Evolutionary conservation across 352 stramenopile species (phyloP).

Genomic region (Phytophthora constricta): DNA sequence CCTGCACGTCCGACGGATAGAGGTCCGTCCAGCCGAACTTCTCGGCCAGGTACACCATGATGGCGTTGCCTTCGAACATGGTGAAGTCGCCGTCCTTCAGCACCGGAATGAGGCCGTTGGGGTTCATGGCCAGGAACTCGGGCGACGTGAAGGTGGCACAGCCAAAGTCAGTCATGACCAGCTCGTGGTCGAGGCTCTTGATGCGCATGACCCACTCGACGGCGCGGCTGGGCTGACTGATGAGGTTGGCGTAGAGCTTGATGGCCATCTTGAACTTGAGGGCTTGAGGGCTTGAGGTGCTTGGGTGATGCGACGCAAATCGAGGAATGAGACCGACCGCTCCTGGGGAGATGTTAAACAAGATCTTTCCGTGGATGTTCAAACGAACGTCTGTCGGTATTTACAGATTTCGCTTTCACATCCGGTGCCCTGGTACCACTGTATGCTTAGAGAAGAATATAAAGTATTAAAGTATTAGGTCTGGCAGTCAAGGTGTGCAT

Average conservation of each 20-base stretch:
- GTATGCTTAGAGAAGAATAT: too few species aligned
- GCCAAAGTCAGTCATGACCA: slow-evolving; percentile 41
- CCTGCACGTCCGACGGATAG: slow-evolving; percentile 56
- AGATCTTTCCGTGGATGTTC: too few species aligned
- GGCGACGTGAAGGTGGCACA: slow-evolving; percentile 40
- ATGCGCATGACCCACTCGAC: slow-evolving; percentile 46
- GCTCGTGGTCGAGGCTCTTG: slow-evolving; percentile 49
- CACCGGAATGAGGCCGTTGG: slow-evolving; percentile 46
- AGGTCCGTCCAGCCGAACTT: slow-evolving; percentile 59
- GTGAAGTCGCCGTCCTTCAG: slow-evolving; percentile 51
- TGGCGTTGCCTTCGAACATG: slow-evolving; percentile 57
- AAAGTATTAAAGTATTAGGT: too few species aligned
- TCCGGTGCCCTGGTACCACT: too few species aligned
- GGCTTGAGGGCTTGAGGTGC: not conserved
- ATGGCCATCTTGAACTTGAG: slow-evolving; percentile 34
- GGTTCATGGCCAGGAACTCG: slow-evolving; percentile 47
- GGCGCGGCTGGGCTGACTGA: slow-evolving; percentile 46
- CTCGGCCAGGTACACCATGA: slow-evolving; percentile 61
- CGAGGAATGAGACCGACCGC: not conserved
- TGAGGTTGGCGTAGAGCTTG: slow-evolving; percentile 54
- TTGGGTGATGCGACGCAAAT: not conserved
- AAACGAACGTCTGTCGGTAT: too few species aligned
- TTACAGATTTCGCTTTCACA: too few species aligned
- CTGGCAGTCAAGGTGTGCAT: too few species aligned
- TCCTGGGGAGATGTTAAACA: too few species aligned